Base-by-base conservation (phyloP, 2,329 filamentous ascomycete genomes). In the Lojkania enalia region DNA sequence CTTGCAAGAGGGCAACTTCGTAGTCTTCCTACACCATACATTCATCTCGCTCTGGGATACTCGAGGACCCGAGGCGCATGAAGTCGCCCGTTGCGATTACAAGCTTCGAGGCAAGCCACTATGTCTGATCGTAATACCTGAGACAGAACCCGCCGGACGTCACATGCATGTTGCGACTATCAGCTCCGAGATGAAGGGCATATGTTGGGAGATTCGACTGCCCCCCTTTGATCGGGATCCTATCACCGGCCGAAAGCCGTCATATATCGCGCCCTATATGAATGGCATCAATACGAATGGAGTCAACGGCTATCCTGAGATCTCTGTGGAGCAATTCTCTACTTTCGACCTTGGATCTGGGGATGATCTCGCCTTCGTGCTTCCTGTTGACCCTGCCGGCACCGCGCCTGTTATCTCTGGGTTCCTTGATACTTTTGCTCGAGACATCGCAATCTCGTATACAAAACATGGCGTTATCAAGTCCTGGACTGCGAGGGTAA, bases 381-480 rank as follows among this genome's bases (percentile, higher is more conserved):
- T 95, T 7, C 88, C 90, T 0, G 89, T 95, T 35, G 91, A 96
- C 60, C 90, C 90, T 39, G 90, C 90, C 1, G 91, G 90, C 1
- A 84, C 86, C 9, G 76, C 80, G 29, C 81, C 85, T 1, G 77
- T 85, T 2, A 81, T 84, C 9, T 88, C 88, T 3, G 88, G 86
- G 0, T 95, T 90, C 51, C 78, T 95, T 21, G 90, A 96, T 66
- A 82, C 88, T 0, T 95, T 96, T 66, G 87, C 90, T 9, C 83
- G 86, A 29, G 90, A 96, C 62, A 83, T 95, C 38, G 90, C 89
- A 11, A 83, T 95, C 19, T 94, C 90, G 1, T 95, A 94, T 64
- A 92, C 87, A 0, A 77, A 81, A 16, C 79, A 78, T 7, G 91
- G 90, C 0, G 74, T 85, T 4, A 79, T 96, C 32, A 84, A 87